These are phyloP conservation scores for Barnettozyma salicaria DNA, from an alignment of 805 yeast genomes.

Conservation along the genomic window DNA sequence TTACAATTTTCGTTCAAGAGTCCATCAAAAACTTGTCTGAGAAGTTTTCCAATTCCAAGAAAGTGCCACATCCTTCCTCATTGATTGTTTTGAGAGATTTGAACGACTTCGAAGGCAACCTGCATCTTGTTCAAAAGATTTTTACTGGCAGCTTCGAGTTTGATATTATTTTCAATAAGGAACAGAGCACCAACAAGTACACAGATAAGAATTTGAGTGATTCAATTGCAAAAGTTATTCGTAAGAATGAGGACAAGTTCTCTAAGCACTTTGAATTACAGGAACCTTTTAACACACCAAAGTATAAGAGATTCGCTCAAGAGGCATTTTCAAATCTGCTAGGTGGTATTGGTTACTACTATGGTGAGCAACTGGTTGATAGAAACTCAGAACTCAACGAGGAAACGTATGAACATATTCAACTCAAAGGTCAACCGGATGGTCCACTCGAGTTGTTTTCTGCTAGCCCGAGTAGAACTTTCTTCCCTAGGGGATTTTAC, in stretches of 20 bases:
- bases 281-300: slow-evolving; percentile 44
- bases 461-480: slow-evolving; percentile 86
- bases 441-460: slow-evolving; percentile 77
- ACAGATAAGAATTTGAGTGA: slow-evolving; percentile 25
- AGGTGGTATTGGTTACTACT: slow-evolving; percentile 86
- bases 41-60: slow-evolving; percentile 19
- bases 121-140: slow-evolving; percentile 73
- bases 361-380: slow-evolving; percentile 81
- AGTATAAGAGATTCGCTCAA: slow-evolving; percentile 56
- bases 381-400: slow-evolving; percentile 62
- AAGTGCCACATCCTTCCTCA: slow-evolving; percentile 35
- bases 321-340: slow-evolving; percentile 75
- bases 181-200: slow-evolving; percentile 37
- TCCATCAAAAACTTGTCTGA: slow-evolving; percentile 44
- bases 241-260: slow-evolving; percentile 48
- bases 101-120: slow-evolving; percentile 59
- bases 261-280: slow-evolving; percentile 41
- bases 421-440: slow-evolving; percentile 49
- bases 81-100: slow-evolving; percentile 52
- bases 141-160: slow-evolving; percentile 73
- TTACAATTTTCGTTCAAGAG: slow-evolving; percentile 62
- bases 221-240: slow-evolving; percentile 17
- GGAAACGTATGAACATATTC: slow-evolving; percentile 53
- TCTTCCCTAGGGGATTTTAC: slow-evolving; percentile 93
- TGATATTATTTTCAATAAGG: slow-evolving; percentile 55